Conservation (phyloP, 768 basidiomycete genomes). For the Pulveroboletus sp. region DNA sequence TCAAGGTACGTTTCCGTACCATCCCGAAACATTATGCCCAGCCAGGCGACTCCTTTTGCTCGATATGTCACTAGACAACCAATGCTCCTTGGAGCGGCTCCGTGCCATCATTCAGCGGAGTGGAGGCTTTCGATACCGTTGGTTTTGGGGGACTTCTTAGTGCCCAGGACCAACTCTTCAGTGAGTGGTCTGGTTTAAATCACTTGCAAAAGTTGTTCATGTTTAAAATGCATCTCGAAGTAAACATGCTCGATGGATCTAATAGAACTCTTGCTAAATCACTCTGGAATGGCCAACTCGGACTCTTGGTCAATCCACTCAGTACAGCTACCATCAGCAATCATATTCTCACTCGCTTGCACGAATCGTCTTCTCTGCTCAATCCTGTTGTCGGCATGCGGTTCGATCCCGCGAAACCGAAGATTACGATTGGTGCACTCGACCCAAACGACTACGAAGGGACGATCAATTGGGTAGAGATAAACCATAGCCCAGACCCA, state of each 20-base stretch:
- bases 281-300: slow-evolving; percentile 23
- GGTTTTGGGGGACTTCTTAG: slow-evolving; percentile 20
- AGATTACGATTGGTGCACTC: slow-evolving; percentile 30
- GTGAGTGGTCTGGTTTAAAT: not conserved
- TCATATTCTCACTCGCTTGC: slow-evolving; percentile 18
- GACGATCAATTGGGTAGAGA: slow-evolving; percentile 29
- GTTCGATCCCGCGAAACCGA: slow-evolving; percentile 27
- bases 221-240: not conserved
- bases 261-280: not conserved
- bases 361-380: slow-evolving; percentile 23
- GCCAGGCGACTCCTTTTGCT: not conserved
- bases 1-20: slow-evolving; percentile 15
- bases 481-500: slow-evolving; percentile 17
- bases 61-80: slow-evolving; percentile 12
- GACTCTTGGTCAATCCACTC: slow-evolving; percentile 24
- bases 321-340: slow-evolving; percentile 8
- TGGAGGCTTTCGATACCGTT: slow-evolving; percentile 17
- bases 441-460: slow-evolving; percentile 32
- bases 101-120: slow-evolving; percentile 14
- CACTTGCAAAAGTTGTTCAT: not conserved
- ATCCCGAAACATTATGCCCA: not conserved
- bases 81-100: slow-evolving; percentile 14
- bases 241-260: slow-evolving; percentile 24
- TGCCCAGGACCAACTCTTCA: slow-evolving; percentile 15
- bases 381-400: slow-evolving; percentile 31